Conservation (phyloP, 2,329 filamentous ascomycete genomes). For the Beauveria australis region DNA sequence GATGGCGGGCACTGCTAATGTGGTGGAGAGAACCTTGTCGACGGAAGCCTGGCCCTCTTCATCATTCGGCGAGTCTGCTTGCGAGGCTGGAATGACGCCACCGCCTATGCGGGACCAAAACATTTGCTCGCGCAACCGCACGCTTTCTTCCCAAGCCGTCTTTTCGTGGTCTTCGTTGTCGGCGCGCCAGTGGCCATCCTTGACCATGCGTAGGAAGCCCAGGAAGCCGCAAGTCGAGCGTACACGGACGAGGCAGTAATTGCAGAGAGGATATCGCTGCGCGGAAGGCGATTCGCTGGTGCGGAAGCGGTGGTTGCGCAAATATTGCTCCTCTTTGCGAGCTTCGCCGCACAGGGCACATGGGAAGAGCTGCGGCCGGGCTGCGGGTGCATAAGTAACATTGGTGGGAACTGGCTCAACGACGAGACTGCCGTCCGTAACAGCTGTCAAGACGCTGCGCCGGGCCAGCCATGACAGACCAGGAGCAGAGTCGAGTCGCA, state of each 20-base stretch:
- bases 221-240: conserved; percentile 88
- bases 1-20: background rate
- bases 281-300: conserved; percentile 80
- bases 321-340: conserved; percentile 60
- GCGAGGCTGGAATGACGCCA: conserved; percentile 66
- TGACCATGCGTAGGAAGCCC: conserved; percentile 81
- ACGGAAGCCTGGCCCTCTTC: background rate
- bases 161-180: conserved; percentile 79
- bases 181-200: conserved; percentile 84
- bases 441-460: conserved; percentile 71
- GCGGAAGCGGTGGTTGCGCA: conserved; percentile 80
- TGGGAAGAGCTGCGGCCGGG: conserved; percentile 50
- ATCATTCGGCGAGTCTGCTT: conserved; percentile 13
- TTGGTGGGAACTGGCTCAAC: conserved; percentile 76
- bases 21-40: background rate
- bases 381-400: conserved; percentile 39
- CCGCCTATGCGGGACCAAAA: conserved; percentile 94
- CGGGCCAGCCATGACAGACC: conserved; percentile 90
- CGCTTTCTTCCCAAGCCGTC: conserved; percentile 89
- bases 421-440: conserved; percentile 76
- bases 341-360: conserved; percentile 87
- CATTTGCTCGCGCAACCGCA: conserved; percentile 84
- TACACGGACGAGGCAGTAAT: conserved; percentile 75
- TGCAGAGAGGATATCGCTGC: conserved; percentile 82
- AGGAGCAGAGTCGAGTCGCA: conserved; percentile 81